Conservation (phyloP, 2,329 filamentous ascomycete genomes). For the Aspergillus sergii region DNA sequence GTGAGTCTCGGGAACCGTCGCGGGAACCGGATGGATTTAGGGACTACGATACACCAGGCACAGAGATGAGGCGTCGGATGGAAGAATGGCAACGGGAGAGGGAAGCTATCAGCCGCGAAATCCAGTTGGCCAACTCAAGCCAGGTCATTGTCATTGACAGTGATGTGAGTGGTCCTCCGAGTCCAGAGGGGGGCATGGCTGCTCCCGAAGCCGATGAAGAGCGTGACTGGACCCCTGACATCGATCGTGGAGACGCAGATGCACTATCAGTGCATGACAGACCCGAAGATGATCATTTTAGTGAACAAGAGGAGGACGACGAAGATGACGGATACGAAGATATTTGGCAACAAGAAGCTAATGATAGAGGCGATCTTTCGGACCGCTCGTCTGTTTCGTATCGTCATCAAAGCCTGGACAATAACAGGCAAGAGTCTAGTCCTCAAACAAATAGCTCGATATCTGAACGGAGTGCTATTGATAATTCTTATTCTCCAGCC, state of each 20-base stretch:
- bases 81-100: constrained; percentile 49
- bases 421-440: constrained; percentile 30
- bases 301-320: constrained; percentile 21
- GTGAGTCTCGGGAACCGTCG: constrained; percentile 15
- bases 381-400: constrained; percentile 26
- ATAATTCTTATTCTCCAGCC: constrained; percentile 30
- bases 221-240: constrained; percentile 6
- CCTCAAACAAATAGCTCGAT: constrained; percentile 35
- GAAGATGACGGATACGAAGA: constrained; percentile 46
- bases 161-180: constrained; percentile 31
- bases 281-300: constrained; percentile 15
- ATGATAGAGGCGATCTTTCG: constrained; percentile 38
- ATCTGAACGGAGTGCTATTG: constrained; percentile 24
- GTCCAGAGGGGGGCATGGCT: constrained; percentile 4
- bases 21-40: constrained; percentile 2
- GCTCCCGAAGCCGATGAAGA: constrained; percentile 7
- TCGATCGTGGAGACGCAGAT: constrained; percentile 13
- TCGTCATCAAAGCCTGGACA: constrained; percentile 23
- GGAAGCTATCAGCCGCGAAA: constrained; percentile 47
- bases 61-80: constrained; percentile 37
- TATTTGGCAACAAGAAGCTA: constrained; percentile 52
- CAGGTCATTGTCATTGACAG: constrained; percentile 50
- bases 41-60: constrained; percentile 16
- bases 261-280: constrained; percentile 16
- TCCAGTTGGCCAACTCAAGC: constrained; percentile 44